These are phyloP conservation scores for Chlamydomonas sp. DNA, from an alignment of 139 green algal species.

Conservation along the genomic window DNA sequence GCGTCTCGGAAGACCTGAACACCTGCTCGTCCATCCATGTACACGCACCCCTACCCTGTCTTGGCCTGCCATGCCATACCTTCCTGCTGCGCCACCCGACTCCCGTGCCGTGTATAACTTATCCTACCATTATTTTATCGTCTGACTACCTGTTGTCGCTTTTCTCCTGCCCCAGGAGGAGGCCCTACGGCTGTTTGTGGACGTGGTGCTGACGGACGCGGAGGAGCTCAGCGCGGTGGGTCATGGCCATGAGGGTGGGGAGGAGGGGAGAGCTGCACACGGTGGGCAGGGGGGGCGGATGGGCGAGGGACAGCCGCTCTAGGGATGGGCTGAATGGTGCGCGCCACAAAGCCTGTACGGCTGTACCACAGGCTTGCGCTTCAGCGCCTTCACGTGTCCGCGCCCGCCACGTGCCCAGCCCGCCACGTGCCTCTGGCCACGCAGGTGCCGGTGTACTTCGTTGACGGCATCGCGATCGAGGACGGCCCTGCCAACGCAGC, in stretches of 20 bases:
- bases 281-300: background rate
- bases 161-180: slow-evolving; percentile 38
- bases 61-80: no score
- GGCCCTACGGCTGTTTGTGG: slow-evolving; percentile 52
- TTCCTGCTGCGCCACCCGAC: no score
- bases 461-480: slow-evolving; percentile 48
- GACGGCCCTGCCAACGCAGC: slow-evolving; percentile 8
- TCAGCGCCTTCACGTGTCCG: no score
- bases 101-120: no score
- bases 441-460: slow-evolving; percentile 61
- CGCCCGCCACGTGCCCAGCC: background rate
- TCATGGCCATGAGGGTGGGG: background rate
- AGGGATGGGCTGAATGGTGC: background rate
- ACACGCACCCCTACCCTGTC: no score
- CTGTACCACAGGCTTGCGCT: background rate
- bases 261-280: background rate
- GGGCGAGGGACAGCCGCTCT: background rate
- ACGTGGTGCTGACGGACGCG: slow-evolving; percentile 49
- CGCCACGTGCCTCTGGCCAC: background rate
- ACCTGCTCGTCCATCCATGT: no score
- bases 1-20: no score
- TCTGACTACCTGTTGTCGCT: no score
- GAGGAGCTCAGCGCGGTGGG: slow-evolving; percentile 43
- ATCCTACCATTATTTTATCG: no score
- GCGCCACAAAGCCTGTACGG: background rate